Conservation (phyloP, 2,329 filamentous ascomycete genomes). For the Hypoxylon sp. region DNA sequence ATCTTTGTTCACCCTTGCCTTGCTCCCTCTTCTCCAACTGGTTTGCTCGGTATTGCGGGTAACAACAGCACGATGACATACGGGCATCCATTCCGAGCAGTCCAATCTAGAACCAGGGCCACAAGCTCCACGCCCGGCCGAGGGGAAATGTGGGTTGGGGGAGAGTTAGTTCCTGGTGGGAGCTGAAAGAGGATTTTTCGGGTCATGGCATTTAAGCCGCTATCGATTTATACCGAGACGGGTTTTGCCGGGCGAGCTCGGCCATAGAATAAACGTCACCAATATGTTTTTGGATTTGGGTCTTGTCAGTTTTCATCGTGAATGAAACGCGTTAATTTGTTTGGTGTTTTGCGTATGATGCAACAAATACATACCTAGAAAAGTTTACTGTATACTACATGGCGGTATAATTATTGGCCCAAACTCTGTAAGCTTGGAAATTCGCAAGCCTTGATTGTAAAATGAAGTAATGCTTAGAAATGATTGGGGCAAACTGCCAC, state of each 20-base stretch:
- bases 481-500: constrained; percentile 13
- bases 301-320: too few species aligned
- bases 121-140: constrained; percentile 29
- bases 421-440: too few species aligned
- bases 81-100: constrained; percentile 28
- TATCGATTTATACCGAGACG: constrained; percentile 41
- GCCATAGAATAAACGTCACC: constrained; percentile 41
- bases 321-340: constrained; percentile 29
- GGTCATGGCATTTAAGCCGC: constrained; percentile 42
- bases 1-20: constrained; percentile 24
- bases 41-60: constrained; percentile 33
- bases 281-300: constrained; percentile 16
- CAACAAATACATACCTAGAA: not conserved
- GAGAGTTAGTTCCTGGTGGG: constrained; percentile 6
- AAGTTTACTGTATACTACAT: constrained; percentile 3
- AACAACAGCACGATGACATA: constrained; percentile 32
- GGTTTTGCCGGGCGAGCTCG: constrained; percentile 45
- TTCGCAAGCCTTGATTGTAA: constrained; percentile 1
- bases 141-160: constrained; percentile 38
- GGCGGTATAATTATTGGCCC: too few species aligned
- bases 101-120: constrained; percentile 26
- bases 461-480: constrained; percentile 20
- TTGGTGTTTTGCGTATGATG: constrained; percentile 20
- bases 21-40: constrained; percentile 16
- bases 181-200: constrained; percentile 48